A percentile compares a stretch with the other conserved stretches of the same genome.
Evolutionary conservation across 1,284 basidiomycete genomes (phyloP).

Genomic region (Ustilago vetiveriae): DNA sequence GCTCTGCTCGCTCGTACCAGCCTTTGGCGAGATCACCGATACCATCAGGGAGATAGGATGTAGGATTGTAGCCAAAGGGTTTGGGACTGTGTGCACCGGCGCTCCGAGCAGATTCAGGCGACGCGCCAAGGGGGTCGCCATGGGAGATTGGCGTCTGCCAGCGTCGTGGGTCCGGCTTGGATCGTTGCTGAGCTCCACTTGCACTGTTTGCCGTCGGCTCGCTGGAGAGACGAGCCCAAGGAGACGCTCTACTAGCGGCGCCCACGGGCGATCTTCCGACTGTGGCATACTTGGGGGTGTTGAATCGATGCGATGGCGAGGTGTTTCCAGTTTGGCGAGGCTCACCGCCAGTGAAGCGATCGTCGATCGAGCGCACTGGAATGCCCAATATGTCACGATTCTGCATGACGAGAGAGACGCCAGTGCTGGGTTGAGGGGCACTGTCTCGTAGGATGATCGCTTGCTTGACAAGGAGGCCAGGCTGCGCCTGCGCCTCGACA

Average conservation of each 20-base stretch:
- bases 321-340: not conserved
- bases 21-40: constrained; percentile 56
- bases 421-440: constrained; percentile 34
- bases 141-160: constrained; percentile 5
- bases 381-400: constrained; percentile 50
- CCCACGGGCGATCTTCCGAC: constrained; percentile 25
- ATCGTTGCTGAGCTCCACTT: not conserved
- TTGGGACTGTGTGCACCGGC: constrained; percentile 7
- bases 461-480: constrained; percentile 43
- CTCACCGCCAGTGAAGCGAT: not conserved
- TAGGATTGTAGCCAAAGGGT: constrained; percentile 39
- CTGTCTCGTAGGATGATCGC: constrained; percentile 36
- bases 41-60: constrained; percentile 49
- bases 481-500: constrained; percentile 18
- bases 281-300: constrained; percentile 32
- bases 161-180: constrained; percentile 1
- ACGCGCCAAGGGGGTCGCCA: constrained; percentile 23
- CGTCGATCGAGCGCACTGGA: constrained; percentile 8
- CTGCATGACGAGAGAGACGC: constrained; percentile 47
- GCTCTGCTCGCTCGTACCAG: constrained; percentile 53
- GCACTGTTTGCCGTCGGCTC: constrained; percentile 1
- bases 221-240: constrained; percentile 20
- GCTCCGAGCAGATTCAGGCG: not conserved
- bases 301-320: constrained; percentile 7
- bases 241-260: constrained; percentile 9